Percentiles rank a stretch among this genome's conserved stretches.
These are phyloP conservation scores for Chytriomyces confervae DNA, from an alignment of 192 early-diverging fungal species.

Conservation along the genomic window DNA sequence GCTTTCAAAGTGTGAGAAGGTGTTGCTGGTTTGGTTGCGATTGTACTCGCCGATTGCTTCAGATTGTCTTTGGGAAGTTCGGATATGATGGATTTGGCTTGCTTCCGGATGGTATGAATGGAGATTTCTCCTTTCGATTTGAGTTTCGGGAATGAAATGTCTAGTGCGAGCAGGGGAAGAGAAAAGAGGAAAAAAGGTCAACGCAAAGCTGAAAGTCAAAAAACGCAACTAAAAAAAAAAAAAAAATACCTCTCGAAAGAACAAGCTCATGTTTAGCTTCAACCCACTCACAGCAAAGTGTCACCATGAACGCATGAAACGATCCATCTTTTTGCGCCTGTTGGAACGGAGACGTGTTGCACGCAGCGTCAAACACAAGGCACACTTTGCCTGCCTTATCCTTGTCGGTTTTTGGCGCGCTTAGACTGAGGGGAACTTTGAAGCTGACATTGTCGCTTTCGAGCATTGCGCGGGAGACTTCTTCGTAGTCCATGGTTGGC, in stretches of 20 bases:
- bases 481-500: conserved; percentile 58
- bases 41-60: not conserved
- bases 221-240: not conserved
- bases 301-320: conserved; percentile 69
- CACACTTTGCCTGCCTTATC: conserved; percentile 52
- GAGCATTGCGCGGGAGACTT: conserved; percentile 62
- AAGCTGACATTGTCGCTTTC: conserved; percentile 58
- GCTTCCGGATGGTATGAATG: conserved; percentile 48
- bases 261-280: conserved; percentile 64
- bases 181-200: too few species aligned
- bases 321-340: conserved; percentile 62
- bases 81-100: conserved; percentile 32
- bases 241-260: conserved; percentile 60
- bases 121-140: conserved; percentile 61
- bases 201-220: too few species aligned
- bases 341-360: conserved; percentile 60
- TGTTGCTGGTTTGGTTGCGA: not conserved
- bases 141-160: conserved; percentile 56
- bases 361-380: conserved; percentile 71
- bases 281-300: conserved; percentile 67
- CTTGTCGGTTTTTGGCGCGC: conserved; percentile 47
- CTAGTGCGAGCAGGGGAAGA: conserved; percentile 27
- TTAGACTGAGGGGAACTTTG: conserved; percentile 64
- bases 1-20: not conserved
- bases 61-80: conserved; percentile 22